Base-by-base conservation (phyloP, 805 yeast species). In the Saccharomycopsis guyanensis region DNA sequence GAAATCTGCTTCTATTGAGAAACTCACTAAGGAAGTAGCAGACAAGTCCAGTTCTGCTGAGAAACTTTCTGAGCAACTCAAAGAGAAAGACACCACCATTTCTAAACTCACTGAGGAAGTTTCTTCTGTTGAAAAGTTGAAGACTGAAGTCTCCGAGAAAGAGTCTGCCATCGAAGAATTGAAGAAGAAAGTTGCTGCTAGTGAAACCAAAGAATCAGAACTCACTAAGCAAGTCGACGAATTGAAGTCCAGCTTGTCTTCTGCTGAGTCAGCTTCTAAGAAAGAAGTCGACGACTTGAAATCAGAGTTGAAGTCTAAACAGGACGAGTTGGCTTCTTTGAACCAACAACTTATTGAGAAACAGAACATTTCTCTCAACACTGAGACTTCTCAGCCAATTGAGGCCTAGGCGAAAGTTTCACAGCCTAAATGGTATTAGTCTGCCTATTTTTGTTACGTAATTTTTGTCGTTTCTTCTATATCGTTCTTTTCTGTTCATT, bases 361-460 rank as follows among this genome's bases (percentile, higher is more conserved):
- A 19, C 40, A 36, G 24, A 42, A 42, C 20, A 19, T 35, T 22
- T 34, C 40, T 13, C n/a, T 39, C 27, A 39, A 24, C 29, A 4
- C 40, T 22, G 44, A 41, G 16, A 25, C 25, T 32, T 18, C 42
- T 15, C 20, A 43, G 27, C 35, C 47, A 13, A 20, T 45, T 33
- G 47, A 45, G 29, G 47, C 47, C 32, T 43, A 25, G 29, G 29
- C 29, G 6, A 10, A 25, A 10, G 29, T n/a, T n/a, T n/a, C n/a
- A n/a, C n/a, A n/a, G n/a, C n/a, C n/a, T n/a, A n/a, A n/a, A n/a
- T n/a, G n/a, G n/a, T n/a, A n/a, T n/a, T n/a, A n/a, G n/a, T n/a
- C n/a, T n/a, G n/a, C n/a, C n/a, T n/a, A n/a, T n/a, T n/a, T n/a
- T n/a, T n/a, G n/a, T n/a, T n/a, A n/a, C n/a, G n/a, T n/a, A n/a